Evolutionary conservation across 345 rosid genomes (phyloP).

Genomic region (Barbarea vulgaris): DNA sequence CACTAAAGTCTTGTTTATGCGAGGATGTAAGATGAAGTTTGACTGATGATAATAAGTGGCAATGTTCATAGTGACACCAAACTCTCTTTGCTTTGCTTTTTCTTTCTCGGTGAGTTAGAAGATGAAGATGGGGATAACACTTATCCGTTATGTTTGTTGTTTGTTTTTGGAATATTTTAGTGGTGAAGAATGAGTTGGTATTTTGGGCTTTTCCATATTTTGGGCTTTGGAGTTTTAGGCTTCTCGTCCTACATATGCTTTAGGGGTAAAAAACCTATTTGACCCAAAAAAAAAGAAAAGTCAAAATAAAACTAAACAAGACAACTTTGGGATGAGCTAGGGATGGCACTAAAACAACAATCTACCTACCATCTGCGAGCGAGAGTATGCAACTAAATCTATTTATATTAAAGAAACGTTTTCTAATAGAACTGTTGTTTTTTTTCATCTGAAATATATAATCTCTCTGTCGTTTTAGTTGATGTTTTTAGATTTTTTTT

Average conservation of each 20-base stretch:
- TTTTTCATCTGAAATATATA: no score
- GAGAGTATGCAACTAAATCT: no score
- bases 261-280: no score
- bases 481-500: no score
- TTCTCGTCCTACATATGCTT: not conserved
- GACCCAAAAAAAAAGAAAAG: no score
- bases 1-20: not conserved
- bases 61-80: constrained; percentile 33
- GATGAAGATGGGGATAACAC: constrained; percentile 34
- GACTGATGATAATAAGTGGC: constrained; percentile 16
- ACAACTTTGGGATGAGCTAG: no score
- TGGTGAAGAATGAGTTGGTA: constrained; percentile 28
- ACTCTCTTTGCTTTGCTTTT: not conserved
- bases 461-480: no score
- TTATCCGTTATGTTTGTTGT: constrained; percentile 36
- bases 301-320: no score
- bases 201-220: not conserved
- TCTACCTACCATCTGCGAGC: no score
- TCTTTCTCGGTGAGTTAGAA: constrained; percentile 18
- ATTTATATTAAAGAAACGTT: no score
- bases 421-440: no score
- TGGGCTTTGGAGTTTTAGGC: not conserved
- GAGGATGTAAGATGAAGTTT: constrained; percentile 18
- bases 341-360: no score
- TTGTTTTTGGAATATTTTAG: constrained; percentile 15